phyloP scores from a whole-genome alignment of 164 flowering plant genomes.

The Vitis labrusca region DNA sequence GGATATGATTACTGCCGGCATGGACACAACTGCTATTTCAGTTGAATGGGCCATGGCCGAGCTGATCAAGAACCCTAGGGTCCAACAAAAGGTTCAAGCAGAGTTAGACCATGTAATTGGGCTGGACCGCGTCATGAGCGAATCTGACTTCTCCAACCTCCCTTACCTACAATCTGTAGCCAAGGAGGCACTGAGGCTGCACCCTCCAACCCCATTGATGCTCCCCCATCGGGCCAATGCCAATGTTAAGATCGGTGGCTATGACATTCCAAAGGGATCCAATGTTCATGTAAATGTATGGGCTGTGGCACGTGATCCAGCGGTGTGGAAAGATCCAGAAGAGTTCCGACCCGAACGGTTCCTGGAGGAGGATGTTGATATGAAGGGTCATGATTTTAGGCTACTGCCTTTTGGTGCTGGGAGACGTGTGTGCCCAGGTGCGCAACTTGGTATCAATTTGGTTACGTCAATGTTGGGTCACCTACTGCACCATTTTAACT shows the following conservation, averaged over 20 bases:
- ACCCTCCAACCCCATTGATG: constrained; percentile 50
- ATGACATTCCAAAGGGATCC: constrained; percentile 47
- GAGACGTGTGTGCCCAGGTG: constrained; percentile 47
- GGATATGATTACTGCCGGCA: constrained; percentile 56
- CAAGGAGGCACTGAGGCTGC: constrained; percentile 42
- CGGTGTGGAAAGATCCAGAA: constrained; percentile 35
- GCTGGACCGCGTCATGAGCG: constrained; percentile 28
- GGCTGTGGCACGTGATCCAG: constrained; percentile 48
- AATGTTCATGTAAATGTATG: constrained; percentile 47
- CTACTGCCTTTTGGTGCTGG: constrained; percentile 51
- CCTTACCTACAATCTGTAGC: constrained; percentile 40
- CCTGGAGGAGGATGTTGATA: constrained; percentile 44
- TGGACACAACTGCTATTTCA: constrained; percentile 44
- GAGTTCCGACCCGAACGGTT: constrained; percentile 48
- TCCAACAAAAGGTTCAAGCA: constrained; percentile 44
- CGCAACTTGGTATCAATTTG: constrained; percentile 43
- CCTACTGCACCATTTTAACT: constrained; percentile 36
- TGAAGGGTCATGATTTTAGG: constrained; percentile 44
- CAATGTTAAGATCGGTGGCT: constrained; percentile 41
- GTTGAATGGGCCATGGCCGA: constrained; percentile 50
- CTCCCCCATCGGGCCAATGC: constrained; percentile 42
- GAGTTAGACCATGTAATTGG: constrained; percentile 44
- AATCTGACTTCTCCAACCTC: constrained; percentile 34
- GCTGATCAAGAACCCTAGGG: constrained; percentile 38
- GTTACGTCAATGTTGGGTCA: constrained; percentile 44